phyloP scores from a whole-genome alignment of 805 yeast genomes.

The Monosporozyma aerobia region DNA sequence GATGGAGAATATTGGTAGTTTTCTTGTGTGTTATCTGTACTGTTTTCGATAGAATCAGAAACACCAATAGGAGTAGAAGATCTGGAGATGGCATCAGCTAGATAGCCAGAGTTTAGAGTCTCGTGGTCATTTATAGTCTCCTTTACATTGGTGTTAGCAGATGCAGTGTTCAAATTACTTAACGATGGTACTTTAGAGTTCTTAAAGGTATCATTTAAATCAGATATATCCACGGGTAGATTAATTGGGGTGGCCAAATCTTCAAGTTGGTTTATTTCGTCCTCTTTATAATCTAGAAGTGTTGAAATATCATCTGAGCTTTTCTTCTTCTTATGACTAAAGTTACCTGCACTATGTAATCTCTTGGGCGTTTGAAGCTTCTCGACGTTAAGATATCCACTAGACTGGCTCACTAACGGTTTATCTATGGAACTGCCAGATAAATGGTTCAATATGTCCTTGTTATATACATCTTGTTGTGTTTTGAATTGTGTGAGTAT shows the following conservation, averaged over 20 bases:
- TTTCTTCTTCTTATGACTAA: background rate
- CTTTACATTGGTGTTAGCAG: background rate
- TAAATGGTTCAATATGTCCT: background rate
- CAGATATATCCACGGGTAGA: slow-evolving; percentile 2
- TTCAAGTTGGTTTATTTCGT: slow-evolving; percentile 14
- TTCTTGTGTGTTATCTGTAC: background rate
- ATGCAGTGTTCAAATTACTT: slow-evolving; percentile 11
- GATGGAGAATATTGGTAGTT: background rate
- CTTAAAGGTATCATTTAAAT: background rate
- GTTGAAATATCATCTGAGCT: slow-evolving; percentile 3
- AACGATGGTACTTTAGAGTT: slow-evolving; percentile 5
- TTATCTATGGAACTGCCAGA: background rate
- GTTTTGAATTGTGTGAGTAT: slow-evolving; percentile 5
- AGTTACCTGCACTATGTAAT: background rate
- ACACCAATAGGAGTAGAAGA: background rate
- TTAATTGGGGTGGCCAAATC: slow-evolving; percentile 20
- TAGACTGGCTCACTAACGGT: background rate
- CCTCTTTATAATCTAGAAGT: slow-evolving; percentile 16
- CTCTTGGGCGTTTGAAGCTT: background rate
- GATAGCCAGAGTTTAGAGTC: background rate
- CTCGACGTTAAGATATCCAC: background rate
- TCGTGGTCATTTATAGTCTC: background rate
- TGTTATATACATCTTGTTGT: slow-evolving; percentile 3
- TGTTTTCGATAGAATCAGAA: background rate
- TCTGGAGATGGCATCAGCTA: background rate